phyloP scores from a whole-genome alignment of 2,329 filamentous ascomycete genomes.

The Elsinoe australis region DNA sequence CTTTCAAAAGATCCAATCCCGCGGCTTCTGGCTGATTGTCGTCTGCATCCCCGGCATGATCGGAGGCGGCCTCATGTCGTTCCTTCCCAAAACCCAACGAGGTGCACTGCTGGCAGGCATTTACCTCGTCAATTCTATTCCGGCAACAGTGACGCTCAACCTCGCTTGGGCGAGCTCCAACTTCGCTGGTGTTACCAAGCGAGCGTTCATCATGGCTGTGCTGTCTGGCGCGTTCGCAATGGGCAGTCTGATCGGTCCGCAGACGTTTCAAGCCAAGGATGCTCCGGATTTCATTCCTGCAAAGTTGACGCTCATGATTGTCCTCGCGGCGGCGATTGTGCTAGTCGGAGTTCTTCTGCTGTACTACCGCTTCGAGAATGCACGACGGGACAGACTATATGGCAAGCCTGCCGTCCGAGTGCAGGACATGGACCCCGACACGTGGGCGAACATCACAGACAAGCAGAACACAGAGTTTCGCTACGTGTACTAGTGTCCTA shows the following conservation, averaged over 20 bases:
- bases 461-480: constrained; percentile 10
- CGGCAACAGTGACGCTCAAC: constrained; percentile 28
- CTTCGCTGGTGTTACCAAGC: constrained; percentile 44
- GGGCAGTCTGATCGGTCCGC: constrained; percentile 33
- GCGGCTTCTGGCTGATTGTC: constrained; percentile 45
- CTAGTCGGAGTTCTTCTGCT: constrained; percentile 38
- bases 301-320: constrained; percentile 31
- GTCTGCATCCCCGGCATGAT: constrained; percentile 43
- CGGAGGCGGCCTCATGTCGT: constrained; percentile 49
- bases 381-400: constrained; percentile 19
- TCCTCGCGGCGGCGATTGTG: constrained; percentile 17
- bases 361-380: constrained; percentile 42
- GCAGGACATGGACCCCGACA: constrained; percentile 5
- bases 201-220: constrained; percentile 10
- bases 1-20: constrained; percentile 42
- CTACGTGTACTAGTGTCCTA: constrained; percentile 1
- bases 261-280: constrained; percentile 31
- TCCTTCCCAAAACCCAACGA: constrained; percentile 23
- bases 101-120: constrained; percentile 25
- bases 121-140: constrained; percentile 29
- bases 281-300: constrained; percentile 32
- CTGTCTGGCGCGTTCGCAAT: constrained; percentile 18
- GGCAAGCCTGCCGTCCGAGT: not conserved
- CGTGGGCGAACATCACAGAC: constrained; percentile 12
- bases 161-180: constrained; percentile 28